Percentiles rank a stretch among this genome's conserved stretches.
These are phyloP conservation scores for Penicillium angulare DNA, from an alignment of 495 filamentous ascomycete genomes.

Conservation along the genomic window DNA sequence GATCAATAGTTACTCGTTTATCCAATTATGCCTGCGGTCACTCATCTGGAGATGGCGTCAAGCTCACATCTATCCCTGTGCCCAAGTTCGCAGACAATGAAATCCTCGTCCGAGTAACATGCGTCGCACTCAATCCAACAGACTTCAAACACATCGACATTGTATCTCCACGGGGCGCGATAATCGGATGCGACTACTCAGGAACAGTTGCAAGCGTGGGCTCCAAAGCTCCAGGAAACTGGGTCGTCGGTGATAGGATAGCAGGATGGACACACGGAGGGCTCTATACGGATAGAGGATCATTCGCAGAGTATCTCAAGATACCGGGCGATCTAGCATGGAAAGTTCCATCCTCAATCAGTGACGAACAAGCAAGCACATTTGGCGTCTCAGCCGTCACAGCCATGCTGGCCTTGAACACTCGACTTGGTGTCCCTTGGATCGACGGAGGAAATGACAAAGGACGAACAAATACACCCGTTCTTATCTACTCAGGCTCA, in stretches of 20 bases:
- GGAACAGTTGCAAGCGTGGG: conserved; percentile 47
- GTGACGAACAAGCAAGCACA: conserved; percentile 43
- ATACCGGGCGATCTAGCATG: conserved; percentile 46
- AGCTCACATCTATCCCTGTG: conserved; percentile 15
- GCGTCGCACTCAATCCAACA: conserved; percentile 54
- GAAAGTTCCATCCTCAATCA: conserved; percentile 49
- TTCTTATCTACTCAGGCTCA: conserved; percentile 31
- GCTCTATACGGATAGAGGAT: conserved; percentile 16
- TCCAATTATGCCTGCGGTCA: conserved; percentile 1
- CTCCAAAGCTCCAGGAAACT: neutral
- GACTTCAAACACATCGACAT: conserved; percentile 54
- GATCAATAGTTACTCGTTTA: conserved; percentile 2
- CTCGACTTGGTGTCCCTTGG: neutral
- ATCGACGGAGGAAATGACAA: neutral
- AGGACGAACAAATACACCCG: conserved; percentile 2
- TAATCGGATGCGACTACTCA: conserved; percentile 55
- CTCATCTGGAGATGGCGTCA: conserved; percentile 8
- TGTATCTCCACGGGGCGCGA: conserved; percentile 21
- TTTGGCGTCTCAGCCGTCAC: conserved; percentile 50
- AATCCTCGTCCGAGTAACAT: conserved; percentile 43
- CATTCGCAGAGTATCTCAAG: conserved; percentile 49
- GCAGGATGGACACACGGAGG: conserved; percentile 22
- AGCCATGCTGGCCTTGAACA: conserved; percentile 5
- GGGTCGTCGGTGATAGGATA: conserved; percentile 37
- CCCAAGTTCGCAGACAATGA: conserved; percentile 38